Evolutionary conservation across 75 land plant species (phyloP), one percentile per base, ranked within the genome.

Genomic region (Picea sitchensis): DNA sequence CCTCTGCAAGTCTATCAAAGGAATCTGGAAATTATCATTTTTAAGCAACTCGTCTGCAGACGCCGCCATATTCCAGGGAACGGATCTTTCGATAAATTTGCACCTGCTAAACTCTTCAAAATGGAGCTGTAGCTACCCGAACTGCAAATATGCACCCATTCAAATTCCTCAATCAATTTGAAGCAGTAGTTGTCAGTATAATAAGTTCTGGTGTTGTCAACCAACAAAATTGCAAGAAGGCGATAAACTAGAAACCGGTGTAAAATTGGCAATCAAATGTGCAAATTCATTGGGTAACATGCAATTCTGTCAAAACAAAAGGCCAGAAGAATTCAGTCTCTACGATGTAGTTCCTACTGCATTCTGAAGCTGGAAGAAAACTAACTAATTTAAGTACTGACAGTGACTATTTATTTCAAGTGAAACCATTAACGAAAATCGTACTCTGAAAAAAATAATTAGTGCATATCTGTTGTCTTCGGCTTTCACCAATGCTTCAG

Each of bases 1-100:
- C 4, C 67, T 23, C 20, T 85, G 81, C 31, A 85, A 85, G 61
- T 85, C 87, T 13, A 85, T 59, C 32, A 81, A 73, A 64, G 79
- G 83, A 58, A 84, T 65, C 17, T 65, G 69, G 6, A 65, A 14
- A 31, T 32, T 34, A 26, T 65, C 38, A 34, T 14, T 65, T 36
- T 65, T 34, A 65, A 3, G 38, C 34, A 65, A 36, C 69, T 65
- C 36, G 0, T 65, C 69, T 65, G 69, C 69, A 34, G 69, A 32
- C 14, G 69, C 41, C 6, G 34, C 69, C 69, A 65, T 65, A 36
- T 34, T 65, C 34, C 69, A 34, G 34, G 31, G 18, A 31, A 65
- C 31, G 18, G 18, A 65, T 36, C 34, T 31, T 32, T 6, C 1
- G 34, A 36, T 65, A 31, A 65, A 36, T 15, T 36, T 65, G 14